Conservation (phyloP, 225 moss, liverwort and hornwort species). For the Rhytidiadelphus loreus region DNA sequence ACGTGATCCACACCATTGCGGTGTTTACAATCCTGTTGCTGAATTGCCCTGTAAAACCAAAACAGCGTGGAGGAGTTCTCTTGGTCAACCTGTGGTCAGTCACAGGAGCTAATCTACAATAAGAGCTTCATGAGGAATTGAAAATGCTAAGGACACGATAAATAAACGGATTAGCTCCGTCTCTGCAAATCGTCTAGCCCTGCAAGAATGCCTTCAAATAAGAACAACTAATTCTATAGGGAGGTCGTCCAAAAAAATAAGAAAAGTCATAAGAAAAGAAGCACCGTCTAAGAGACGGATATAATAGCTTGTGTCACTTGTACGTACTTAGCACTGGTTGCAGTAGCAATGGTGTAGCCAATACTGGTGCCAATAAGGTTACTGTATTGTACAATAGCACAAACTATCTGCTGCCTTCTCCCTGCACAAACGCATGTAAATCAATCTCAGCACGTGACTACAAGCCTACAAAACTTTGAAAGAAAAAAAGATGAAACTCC, state of each 20-base stretch:
- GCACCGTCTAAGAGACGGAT: background rate
- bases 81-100: background rate
- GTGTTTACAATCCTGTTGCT: slow-evolving; percentile 47
- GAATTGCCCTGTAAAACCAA: slow-evolving; percentile 48
- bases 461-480: background rate
- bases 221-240: too few species aligned
- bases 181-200: background rate
- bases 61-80: background rate
- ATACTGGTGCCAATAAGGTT: slow-evolving; percentile 80
- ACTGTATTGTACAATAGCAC: slow-evolving; percentile 67
- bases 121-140: background rate
- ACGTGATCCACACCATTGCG: background rate
- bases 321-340: slow-evolving; percentile 61
- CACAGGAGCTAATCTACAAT: background rate
- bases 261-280: background rate
- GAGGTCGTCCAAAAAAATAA: background rate
- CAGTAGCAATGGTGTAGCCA: slow-evolving; percentile 74
- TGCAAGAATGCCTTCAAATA: background rate
- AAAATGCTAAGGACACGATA: background rate
- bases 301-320: background rate
- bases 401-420: slow-evolving; percentile 22
- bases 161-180: background rate
- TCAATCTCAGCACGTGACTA: background rate
- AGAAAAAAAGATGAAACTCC: background rate
- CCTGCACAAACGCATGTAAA: slow-evolving; percentile 10